Conservation (phyloP, 202 grass and related monocot genomes). For the Zizania palustris region DNA sequence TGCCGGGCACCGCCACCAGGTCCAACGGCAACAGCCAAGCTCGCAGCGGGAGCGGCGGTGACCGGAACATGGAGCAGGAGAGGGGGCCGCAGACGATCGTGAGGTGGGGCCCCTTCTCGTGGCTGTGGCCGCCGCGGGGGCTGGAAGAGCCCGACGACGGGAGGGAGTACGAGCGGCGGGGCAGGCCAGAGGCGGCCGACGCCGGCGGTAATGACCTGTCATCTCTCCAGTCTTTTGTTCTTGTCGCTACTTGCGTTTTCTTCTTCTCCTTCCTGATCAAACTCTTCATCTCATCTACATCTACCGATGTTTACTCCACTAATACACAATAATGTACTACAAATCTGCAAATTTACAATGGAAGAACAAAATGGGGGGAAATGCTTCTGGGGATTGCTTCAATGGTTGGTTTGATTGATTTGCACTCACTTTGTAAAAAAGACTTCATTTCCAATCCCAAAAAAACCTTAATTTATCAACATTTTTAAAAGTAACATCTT, state of each 20-base stretch:
- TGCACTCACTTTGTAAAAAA: too few relatives aligned
- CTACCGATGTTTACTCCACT: not conserved
- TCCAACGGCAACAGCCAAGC: not conserved
- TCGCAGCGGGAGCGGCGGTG: not conserved
- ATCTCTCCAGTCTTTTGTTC: conserved; percentile 62
- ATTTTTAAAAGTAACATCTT: too few relatives aligned
- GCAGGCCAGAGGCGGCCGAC: conserved; percentile 46
- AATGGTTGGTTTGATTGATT: not conserved
- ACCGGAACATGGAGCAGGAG: too few relatives aligned
- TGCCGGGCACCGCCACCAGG: conserved; percentile 37
- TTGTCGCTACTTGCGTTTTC: conserved; percentile 59
- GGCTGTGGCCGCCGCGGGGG: conserved; percentile 40
- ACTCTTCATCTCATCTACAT: not conserved
- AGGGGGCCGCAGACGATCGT: too few relatives aligned
- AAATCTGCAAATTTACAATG: not conserved
- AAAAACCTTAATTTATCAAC: too few relatives aligned
- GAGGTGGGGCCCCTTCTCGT: too few relatives aligned
- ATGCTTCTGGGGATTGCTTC: not conserved
- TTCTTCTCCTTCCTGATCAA: conserved; percentile 49
- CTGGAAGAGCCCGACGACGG: conserved; percentile 40
- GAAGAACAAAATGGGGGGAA: not conserved
- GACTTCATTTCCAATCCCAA: too few relatives aligned
- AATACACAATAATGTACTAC: conserved; percentile 17
- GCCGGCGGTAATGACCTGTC: conserved; percentile 75
- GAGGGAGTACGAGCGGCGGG: conserved; percentile 51